phyloP scores from a whole-genome alignment of 192 early-diverging fungal genomes.

The Thamnidium elegans region DNA sequence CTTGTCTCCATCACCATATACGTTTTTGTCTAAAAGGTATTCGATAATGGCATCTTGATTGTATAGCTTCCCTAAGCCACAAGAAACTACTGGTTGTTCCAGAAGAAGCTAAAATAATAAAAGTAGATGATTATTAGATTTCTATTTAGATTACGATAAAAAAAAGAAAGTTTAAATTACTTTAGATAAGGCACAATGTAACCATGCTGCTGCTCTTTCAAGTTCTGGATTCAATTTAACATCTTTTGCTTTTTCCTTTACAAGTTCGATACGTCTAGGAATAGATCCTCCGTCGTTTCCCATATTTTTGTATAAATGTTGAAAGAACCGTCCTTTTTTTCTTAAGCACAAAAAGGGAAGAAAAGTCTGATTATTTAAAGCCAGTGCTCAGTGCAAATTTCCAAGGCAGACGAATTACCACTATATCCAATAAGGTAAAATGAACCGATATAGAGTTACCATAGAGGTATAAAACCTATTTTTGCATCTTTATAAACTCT shows the following conservation, averaged over 20 bases:
- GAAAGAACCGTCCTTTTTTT: too few relatives aligned
- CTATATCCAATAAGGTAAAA: too few relatives aligned
- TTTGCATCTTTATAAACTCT: too few relatives aligned
- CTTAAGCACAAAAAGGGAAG: too few relatives aligned
- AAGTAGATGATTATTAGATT: not conserved
- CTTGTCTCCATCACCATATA: slow-evolving; percentile 76
- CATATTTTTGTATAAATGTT: slow-evolving; percentile 37
- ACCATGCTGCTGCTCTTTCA: slow-evolving; percentile 63
- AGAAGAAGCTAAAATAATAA: slow-evolving; percentile 42
- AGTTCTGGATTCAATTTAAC: slow-evolving; percentile 65
- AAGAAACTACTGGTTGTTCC: slow-evolving; percentile 63
- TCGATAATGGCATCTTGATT: slow-evolving; percentile 79
- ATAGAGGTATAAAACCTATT: too few relatives aligned
- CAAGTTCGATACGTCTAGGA: slow-evolving; percentile 80
- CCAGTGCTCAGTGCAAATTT: too few relatives aligned
- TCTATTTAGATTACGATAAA: not conserved
- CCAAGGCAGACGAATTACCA: too few relatives aligned
- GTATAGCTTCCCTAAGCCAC: slow-evolving; percentile 76
- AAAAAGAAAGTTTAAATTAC: slow-evolving; percentile 26
- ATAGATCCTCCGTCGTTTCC: slow-evolving; percentile 90
- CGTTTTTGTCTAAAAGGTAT: slow-evolving; percentile 64
- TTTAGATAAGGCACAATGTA: slow-evolving; percentile 78
- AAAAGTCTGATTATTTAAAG: too few relatives aligned
- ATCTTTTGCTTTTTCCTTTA: slow-evolving; percentile 72
- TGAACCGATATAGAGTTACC: too few relatives aligned